phyloP scores from a whole-genome alignment of 2,329 filamentous ascomycete genomes.

The Aspergillus awamori region DNA sequence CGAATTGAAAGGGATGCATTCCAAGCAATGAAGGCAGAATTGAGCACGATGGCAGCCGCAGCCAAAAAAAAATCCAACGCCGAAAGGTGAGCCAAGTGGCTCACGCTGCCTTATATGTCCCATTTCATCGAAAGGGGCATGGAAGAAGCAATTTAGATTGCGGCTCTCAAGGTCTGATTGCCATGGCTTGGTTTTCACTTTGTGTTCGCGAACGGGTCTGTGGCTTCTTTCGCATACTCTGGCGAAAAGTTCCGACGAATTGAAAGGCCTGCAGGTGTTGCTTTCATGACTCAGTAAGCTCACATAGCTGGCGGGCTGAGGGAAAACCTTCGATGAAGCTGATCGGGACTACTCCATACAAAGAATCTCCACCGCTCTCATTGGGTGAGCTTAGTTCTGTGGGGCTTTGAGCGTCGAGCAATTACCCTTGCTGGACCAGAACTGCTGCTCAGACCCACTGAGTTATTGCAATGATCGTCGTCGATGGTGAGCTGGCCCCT shows the following conservation, averaged over 20 bases:
- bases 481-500: not conserved
- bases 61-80: not conserved
- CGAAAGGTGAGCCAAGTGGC: not conserved
- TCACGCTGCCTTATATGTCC: not conserved
- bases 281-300: not conserved
- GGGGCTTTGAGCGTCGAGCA: not conserved
- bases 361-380: not conserved
- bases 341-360: not conserved
- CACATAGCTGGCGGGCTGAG: not conserved
- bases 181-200: not conserved
- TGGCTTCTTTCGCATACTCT: not conserved
- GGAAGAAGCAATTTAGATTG: not conserved
- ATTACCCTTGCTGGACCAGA: not conserved
- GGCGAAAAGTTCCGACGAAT: not conserved
- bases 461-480: not conserved
- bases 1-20: slow-evolving; percentile 12
- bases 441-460: not conserved
- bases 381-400: not conserved
- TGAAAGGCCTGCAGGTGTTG: not conserved
- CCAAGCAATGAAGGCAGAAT: not conserved
- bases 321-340: not conserved
- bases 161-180: not conserved
- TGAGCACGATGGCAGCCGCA: too few relatives aligned
- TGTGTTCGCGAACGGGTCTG: not conserved
- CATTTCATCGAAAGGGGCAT: not conserved